phyloP scores from a whole-genome alignment of 371 early-diverging fungal species.

The Actinomortierella ambigua region DNA sequence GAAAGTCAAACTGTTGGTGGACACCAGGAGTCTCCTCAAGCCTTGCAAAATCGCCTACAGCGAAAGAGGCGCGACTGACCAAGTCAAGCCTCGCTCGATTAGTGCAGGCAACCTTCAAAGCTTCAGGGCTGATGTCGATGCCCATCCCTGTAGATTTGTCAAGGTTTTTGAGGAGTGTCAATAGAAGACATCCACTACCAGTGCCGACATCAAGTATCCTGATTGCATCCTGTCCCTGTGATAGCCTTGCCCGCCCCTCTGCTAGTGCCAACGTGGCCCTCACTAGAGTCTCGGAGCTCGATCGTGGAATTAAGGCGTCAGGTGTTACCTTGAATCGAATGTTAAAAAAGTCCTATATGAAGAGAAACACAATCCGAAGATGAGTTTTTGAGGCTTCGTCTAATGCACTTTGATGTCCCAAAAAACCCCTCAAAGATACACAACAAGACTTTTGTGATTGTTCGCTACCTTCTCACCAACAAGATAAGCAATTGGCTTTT shows the following conservation, averaged over 20 bases:
- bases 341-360: slow-evolving; percentile 58
- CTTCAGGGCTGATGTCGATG: slow-evolving; percentile 67
- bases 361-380: background rate
- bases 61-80: slow-evolving; percentile 40
- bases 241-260: background rate
- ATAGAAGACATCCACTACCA: slow-evolving; percentile 73
- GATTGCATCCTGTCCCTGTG: slow-evolving; percentile 2
- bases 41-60: slow-evolving; percentile 50
- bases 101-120: slow-evolving; percentile 58
- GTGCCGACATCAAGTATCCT: slow-evolving; percentile 76
- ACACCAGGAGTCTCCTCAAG: slow-evolving; percentile 20
- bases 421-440: no score
- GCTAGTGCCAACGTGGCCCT: slow-evolving; percentile 44
- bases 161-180: slow-evolving; percentile 56
- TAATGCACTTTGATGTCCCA: no score
- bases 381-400: no score
- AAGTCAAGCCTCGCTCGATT: slow-evolving; percentile 51
- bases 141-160: slow-evolving; percentile 55
- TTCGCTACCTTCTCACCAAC: slow-evolving; percentile 54
- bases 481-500: slow-evolving; percentile 62
- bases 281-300: slow-evolving; percentile 72
- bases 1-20: slow-evolving; percentile 57
- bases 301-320: slow-evolving; percentile 74
- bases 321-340: slow-evolving; percentile 62
- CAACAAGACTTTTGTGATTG: background rate